Evolutionary conservation across 768 basidiomycete genomes (phyloP).

Genomic region (Lepiota venenata): DNA sequence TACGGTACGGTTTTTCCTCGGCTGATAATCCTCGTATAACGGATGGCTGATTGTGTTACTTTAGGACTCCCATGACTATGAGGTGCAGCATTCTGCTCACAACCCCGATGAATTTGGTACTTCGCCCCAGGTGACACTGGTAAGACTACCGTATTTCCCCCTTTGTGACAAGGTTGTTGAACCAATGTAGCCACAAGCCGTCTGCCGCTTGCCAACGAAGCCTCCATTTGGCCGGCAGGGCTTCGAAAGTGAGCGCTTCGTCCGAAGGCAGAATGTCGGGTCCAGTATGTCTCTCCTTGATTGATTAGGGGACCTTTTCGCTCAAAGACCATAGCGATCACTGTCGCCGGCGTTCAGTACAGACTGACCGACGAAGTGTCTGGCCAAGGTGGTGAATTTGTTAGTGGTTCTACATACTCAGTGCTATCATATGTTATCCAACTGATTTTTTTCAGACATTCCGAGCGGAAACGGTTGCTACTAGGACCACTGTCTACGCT

Average conservation of each 20-base stretch:
- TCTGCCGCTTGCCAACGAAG: too few species aligned
- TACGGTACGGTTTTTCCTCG: background rate
- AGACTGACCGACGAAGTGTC: background rate
- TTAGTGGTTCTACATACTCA: background rate
- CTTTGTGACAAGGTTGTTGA: too few species aligned
- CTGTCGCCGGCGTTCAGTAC: background rate
- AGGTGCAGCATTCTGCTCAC: background rate
- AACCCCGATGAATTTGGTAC: background rate
- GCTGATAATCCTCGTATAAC: background rate
- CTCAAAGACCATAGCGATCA: background rate
- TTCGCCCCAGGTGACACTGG: too few species aligned
- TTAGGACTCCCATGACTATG: background rate
- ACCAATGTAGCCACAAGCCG: too few species aligned
- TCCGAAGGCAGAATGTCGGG: background rate
- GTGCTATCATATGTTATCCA: too few species aligned
- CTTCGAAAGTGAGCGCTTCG: background rate
- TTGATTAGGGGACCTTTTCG: too few species aligned
- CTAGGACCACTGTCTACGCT: background rate
- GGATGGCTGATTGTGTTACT: background rate
- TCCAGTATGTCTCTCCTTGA: background rate
- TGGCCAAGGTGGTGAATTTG: constrained; percentile 1
- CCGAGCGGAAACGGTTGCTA: background rate
- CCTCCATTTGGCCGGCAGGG: too few species aligned
- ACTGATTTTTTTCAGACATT: background rate
- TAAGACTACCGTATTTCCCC: too few species aligned